Conservation (phyloP, 2,329 filamentous ascomycete genomes). For the Samsoniella hepiali region DNA sequence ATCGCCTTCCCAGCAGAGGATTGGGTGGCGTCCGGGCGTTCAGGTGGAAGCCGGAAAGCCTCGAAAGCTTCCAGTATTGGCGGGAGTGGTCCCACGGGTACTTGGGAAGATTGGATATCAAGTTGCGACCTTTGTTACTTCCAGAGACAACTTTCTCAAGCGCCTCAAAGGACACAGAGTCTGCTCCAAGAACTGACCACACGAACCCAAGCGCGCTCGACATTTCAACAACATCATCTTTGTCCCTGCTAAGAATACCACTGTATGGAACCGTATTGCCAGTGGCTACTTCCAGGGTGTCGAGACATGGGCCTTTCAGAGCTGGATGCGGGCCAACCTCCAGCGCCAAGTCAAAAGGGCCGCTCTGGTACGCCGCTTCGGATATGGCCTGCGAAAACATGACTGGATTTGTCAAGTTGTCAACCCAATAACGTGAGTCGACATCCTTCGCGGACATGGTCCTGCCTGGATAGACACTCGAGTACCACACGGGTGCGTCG, state of each 20-base stretch:
- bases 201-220: no score
- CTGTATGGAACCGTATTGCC: conserved; percentile 37
- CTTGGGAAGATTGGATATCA: no score
- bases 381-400: conserved; percentile 31
- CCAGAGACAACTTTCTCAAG: no score
- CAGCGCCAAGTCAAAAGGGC: conserved; percentile 30
- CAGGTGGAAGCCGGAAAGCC: no score
- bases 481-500: background rate
- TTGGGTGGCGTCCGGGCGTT: conserved; percentile 28
- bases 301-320: conserved; percentile 39
- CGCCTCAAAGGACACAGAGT: no score
- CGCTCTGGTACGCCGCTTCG: conserved; percentile 14
- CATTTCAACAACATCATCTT: conserved; percentile 26
- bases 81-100: no score
- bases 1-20: conserved; percentile 40
- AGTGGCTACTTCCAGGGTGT: conserved; percentile 29
- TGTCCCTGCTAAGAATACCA: conserved; percentile 40
- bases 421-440: conserved; percentile 32
- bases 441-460: background rate
- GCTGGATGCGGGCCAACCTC: conserved; percentile 48
- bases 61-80: no score
- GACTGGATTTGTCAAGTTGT: conserved; percentile 36
- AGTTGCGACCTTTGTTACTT: no score
- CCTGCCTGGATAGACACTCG: conserved; percentile 4
- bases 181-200: no score